These are phyloP conservation scores for Wickerhamomyces sydowiorum DNA, from an alignment of 805 yeast species.

Conservation along the genomic window DNA sequence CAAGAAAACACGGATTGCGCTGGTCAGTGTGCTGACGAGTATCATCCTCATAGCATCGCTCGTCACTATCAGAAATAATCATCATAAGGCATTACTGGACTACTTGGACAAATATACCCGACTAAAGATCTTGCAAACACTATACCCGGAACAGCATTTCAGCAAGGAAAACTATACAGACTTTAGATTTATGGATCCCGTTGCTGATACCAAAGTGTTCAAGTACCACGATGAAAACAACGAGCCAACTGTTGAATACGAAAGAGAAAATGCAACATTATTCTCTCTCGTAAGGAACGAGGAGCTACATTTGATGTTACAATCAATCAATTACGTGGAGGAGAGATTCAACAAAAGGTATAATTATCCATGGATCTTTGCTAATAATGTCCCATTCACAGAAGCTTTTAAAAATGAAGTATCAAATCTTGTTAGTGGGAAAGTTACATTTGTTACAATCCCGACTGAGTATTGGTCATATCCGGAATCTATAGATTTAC, in stretches of 20 bases:
- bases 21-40: background rate
- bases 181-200: conserved; percentile 13
- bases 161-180: conserved; percentile 16
- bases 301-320: conserved; percentile 52
- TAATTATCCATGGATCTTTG: conserved; percentile 73
- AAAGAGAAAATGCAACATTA: conserved; percentile 55
- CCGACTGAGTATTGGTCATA: conserved; percentile 59
- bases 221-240: conserved; percentile 7
- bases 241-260: conserved; percentile 18
- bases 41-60: background rate
- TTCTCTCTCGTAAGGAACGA: conserved; percentile 65
- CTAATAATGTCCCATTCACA: conserved; percentile 61
- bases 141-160: conserved; percentile 20
- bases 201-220: conserved; percentile 3
- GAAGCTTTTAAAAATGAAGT: conserved; percentile 45
- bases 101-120: conserved; percentile 14
- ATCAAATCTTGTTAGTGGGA: conserved; percentile 46
- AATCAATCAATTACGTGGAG: conserved; percentile 58
- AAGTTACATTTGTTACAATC: conserved; percentile 53
- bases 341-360: conserved; percentile 56
- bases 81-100: conserved; percentile 14
- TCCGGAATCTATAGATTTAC: conserved; percentile 55
- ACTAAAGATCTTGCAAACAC: conserved; percentile 15
- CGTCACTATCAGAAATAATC: conserved; percentile 11
- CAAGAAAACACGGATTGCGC: background rate